A percentile compares a stretch with the other conserved stretches of the same genome.
Evolutionary conservation across 768 basidiomycete species (phyloP).

Genomic region (Boletellus emodensis): DNA sequence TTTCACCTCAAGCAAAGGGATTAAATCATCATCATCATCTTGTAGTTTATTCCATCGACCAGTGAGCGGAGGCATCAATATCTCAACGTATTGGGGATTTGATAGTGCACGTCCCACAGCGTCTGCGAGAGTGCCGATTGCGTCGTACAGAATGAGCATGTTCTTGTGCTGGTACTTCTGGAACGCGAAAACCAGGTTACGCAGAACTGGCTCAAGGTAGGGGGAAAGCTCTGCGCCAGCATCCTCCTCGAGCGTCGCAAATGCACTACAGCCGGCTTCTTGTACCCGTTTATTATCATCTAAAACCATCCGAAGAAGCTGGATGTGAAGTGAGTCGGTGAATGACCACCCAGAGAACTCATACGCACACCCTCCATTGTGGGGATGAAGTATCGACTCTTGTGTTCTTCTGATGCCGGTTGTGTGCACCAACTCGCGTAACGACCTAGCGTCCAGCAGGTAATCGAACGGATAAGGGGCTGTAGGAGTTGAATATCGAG

Average conservation of each 20-base stretch:
- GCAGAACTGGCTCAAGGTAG: conserved; percentile 90
- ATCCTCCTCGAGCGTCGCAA: conserved; percentile 97
- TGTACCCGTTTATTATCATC: conserved; percentile 99
- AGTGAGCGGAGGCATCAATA: conserved; percentile 93
- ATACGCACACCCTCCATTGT: conserved; percentile 92
- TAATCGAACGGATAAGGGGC: conserved; percentile 97
- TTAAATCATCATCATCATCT: conserved; percentile 89
- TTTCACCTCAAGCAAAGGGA: conserved; percentile 90
- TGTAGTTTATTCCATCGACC: conserved; percentile 85
- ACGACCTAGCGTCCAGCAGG: conserved; percentile 98
- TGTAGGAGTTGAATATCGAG: conserved; percentile 30
- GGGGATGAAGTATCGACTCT: conserved; percentile 87
- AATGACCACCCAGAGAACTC: conserved; percentile 15
- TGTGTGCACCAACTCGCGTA: conserved; percentile 98
- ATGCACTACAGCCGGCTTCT: conserved; percentile 98
- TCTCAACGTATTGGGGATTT: conserved; percentile 84
- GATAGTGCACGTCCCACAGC: conserved; percentile 88
- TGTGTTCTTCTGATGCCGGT: conserved; percentile 79
- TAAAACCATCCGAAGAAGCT: conserved; percentile 96
- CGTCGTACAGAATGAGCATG: conserved; percentile 96
- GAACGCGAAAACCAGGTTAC: conserved; percentile 94
- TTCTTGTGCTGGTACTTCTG: conserved; percentile 99
- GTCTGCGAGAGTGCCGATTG: conserved; percentile 97
- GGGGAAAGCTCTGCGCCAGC: conserved; percentile 87
- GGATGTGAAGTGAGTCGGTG: conserved; percentile 1